A percentile compares a stretch with the other conserved stretches of the same genome.
Evolutionary conservation across 768 basidiomycete genomes (phyloP).

Genomic region (Podaxis pistillaris): DNA sequence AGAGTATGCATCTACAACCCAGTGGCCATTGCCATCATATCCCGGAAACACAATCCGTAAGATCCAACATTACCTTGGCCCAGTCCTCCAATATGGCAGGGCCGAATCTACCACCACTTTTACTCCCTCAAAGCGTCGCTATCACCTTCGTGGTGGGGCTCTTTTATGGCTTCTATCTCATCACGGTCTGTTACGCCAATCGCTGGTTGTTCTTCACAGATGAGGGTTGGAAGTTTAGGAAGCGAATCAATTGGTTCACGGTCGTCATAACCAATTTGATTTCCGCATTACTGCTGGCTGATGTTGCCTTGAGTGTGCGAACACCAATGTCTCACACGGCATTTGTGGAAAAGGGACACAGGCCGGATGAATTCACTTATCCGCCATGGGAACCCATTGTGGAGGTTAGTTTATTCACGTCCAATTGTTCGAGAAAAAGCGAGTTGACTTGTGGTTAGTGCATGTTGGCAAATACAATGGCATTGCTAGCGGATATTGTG

Average conservation of each 20-base stretch:
- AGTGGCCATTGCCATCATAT: too few species aligned
- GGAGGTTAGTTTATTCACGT: not conserved
- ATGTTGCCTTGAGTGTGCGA: not conserved
- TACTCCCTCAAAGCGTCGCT: not conserved
- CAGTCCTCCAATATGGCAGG: too few species aligned
- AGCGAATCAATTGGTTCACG: constrained; percentile 5
- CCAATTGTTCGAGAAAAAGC: not conserved
- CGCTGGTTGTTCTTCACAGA: constrained; percentile 11
- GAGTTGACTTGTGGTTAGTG: not conserved
- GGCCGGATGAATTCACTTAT: not conserved
- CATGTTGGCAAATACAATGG: not conserved
- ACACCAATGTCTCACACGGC: not conserved
- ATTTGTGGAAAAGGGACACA: not conserved
- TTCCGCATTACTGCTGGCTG: not conserved
- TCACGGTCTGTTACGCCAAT: not conserved
- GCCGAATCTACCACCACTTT: too few species aligned
- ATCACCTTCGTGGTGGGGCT: not conserved
- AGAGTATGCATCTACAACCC: too few species aligned
- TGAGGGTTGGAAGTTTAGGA: constrained; percentile 9
- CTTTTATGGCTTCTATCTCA: constrained; percentile 4
- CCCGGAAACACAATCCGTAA: too few species aligned
- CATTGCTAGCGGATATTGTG: constrained; percentile 2
- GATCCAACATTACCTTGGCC: too few species aligned
- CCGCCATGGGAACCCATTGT: not conserved
- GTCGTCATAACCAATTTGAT: not conserved